These are phyloP conservation scores for Colletotrichum acutatum DNA, from an alignment of 2,329 filamentous ascomycete genomes.

Conservation along the genomic window DNA sequence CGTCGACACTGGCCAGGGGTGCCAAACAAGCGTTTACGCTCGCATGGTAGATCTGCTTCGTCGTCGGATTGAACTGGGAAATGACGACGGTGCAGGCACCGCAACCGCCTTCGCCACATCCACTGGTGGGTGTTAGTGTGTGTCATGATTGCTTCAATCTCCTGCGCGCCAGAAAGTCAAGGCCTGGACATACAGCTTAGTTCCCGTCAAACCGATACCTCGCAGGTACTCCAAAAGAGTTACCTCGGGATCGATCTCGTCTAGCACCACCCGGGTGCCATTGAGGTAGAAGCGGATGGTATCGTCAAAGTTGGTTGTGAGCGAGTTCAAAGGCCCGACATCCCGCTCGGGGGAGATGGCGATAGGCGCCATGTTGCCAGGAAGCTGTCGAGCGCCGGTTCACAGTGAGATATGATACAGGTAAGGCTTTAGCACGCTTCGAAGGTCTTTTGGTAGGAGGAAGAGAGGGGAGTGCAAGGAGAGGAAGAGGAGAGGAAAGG, in stretches of 20 bases:
- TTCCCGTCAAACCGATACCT: slow-evolving; percentile 92
- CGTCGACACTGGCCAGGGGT: slow-evolving; percentile 91
- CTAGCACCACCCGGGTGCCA: slow-evolving; percentile 87
- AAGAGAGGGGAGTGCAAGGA: background rate
- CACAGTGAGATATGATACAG: background rate
- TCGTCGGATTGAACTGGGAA: slow-evolving; percentile 93
- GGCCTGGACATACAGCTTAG: slow-evolving; percentile 74
- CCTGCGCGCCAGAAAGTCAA: background rate
- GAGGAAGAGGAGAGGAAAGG: background rate
- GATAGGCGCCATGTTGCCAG: slow-evolving; percentile 62
- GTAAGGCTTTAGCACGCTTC: background rate
- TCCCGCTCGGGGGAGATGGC: slow-evolving; percentile 62
- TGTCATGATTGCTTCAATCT: background rate
- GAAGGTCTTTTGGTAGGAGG: background rate
- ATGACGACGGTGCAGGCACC: slow-evolving; percentile 96
- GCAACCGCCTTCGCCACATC: slow-evolving; percentile 95
- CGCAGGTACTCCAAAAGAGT: slow-evolving; percentile 94
- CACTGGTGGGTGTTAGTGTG: slow-evolving; percentile 54
- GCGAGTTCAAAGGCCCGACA: slow-evolving; percentile 50
- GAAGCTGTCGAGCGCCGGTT: background rate
- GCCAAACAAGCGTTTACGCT: slow-evolving; percentile 96
- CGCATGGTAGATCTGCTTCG: slow-evolving; percentile 92
- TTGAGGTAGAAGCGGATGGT: slow-evolving; percentile 94
- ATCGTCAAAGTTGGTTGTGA: slow-evolving; percentile 86
- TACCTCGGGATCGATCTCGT: slow-evolving; percentile 89